Base-by-base conservation (phyloP, 169 alveolate species). In the Cryptosporidium parvum region DNA sequence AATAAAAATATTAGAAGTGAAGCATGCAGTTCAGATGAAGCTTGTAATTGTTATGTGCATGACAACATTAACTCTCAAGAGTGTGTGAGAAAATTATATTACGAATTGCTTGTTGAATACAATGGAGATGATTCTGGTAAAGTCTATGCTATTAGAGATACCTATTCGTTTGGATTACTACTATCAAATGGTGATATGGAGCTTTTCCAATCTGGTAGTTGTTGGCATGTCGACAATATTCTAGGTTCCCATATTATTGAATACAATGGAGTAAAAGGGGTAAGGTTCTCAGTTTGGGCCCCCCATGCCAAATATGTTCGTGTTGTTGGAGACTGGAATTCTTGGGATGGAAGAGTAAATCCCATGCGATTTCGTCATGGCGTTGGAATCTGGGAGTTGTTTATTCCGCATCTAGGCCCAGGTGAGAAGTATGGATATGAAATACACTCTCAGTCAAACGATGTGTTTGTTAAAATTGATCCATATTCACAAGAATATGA, bases 401-500 rank as follows among this genome's bases (percentile, higher is more conserved):
- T 92, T 61, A 87, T 93, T 29, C 95, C 95, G 3, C 92, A 85
- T 14, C 10, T 85, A 45, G 87, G 86, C 18, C 75, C 93, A 4
- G 94, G 94, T 37, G 93, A 92, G 35, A 93, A 92, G 69, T 93
- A 93, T 39, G 93, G 93, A 21, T 93, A 93, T 70, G 85, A 92
- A 35, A 93, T 93, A 23, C 93, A 85, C 51, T 73, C 95, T 8
- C 56, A 72, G 5, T 72, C 75, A 37, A 91, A 92, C 33, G 51
- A 70, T 29, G 93, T 84, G n/a, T 71, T 93, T 73, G 80, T 93
- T 21, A 93, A 93, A 72, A 92, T 93, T 42, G 95, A 93, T 69
- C 95, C 94, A n/a, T 93, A 93, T 65, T 91, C 95, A 6, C 95
- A 93, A 35, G 95, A 93, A 70, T 93, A 75, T 75, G 95, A 93